phyloP scores from a whole-genome alignment of 108 stramenopile genomes.

The Cyclostephanos invisitatus region DNA sequence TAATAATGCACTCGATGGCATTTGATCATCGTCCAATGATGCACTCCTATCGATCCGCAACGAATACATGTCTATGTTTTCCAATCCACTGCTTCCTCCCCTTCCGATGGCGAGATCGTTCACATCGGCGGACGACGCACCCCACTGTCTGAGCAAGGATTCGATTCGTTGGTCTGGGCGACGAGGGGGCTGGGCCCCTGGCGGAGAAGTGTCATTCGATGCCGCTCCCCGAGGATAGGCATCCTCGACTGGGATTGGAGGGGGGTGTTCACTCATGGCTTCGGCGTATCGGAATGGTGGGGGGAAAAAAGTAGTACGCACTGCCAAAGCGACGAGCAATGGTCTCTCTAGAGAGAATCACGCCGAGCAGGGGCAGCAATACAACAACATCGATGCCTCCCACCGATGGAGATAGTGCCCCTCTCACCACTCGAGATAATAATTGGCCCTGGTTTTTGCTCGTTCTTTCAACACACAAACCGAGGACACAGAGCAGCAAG shows the following conservation, averaged over 20 bases:
- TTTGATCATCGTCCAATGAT: conserved; percentile 2
- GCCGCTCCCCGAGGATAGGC: not conserved
- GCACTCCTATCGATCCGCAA: conserved; percentile 16
- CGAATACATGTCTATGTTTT: conserved; percentile 1
- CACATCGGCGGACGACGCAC: conserved; percentile 3
- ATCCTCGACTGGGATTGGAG: not conserved
- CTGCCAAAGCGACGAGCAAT: not conserved
- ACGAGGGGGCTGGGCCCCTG: not conserved
- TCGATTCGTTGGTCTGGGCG: not conserved
- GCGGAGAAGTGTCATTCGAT: conserved; percentile 4
- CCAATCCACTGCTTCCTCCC: conserved; percentile 2
- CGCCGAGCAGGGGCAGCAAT: not conserved
- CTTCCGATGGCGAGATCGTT: not conserved
- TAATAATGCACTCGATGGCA: not conserved
- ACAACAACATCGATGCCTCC: too few relatives aligned
- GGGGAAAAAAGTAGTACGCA: not conserved
- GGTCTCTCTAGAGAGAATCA: not conserved
- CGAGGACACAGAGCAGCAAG: too few relatives aligned
- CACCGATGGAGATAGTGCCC: not conserved
- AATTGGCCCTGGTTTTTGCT: too few relatives aligned
- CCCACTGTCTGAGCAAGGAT: conserved; percentile 15
- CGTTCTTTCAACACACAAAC: too few relatives aligned
- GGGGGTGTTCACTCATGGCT: conserved; percentile 1
- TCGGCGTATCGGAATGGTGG: not conserved
- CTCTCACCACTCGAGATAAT: too few relatives aligned